These are phyloP conservation scores for Secale cereale DNA, from an alignment of 176 grass and related monocot genomes.

Conservation along the genomic window DNA sequence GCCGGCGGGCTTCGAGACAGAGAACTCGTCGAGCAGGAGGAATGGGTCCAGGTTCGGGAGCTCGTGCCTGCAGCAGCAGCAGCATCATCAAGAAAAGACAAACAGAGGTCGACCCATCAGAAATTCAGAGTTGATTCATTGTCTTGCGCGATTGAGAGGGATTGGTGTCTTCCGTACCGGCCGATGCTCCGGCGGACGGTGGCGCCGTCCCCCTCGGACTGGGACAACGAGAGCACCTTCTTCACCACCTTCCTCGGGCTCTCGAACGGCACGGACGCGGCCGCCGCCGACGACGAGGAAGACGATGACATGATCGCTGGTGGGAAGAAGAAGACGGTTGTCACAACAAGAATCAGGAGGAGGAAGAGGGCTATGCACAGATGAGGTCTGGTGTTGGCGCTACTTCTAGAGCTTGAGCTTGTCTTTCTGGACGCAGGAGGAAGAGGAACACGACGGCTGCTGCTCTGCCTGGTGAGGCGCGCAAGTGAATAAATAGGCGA, in stretches of 20 bases:
- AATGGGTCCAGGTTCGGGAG: slow-evolving; percentile 72
- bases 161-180: slow-evolving; percentile 30
- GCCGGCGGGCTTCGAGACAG: slow-evolving; percentile 63
- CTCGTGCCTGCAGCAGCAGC: slow-evolving; percentile 39
- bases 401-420: not conserved
- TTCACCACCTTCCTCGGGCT: slow-evolving; percentile 56
- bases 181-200: slow-evolving; percentile 52
- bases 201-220: not conserved
- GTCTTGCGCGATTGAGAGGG: not conserved
- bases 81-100: not conserved
- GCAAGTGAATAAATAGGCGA: not conserved
- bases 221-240: slow-evolving; percentile 26
- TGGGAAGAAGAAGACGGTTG: not conserved
- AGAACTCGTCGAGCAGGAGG: slow-evolving; percentile 77
- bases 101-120: not conserved
- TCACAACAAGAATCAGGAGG: not conserved
- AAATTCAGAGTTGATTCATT: not conserved
- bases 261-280: slow-evolving; percentile 15
- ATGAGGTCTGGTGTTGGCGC: not conserved
- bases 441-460: not conserved
- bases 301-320: slow-evolving; percentile 27
- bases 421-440: not conserved
- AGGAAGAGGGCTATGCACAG: not conserved
- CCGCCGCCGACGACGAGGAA: not conserved
- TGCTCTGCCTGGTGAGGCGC: not conserved